Percentiles rank a stretch among this genome's conserved stretches.
phyloP scores from a whole-genome alignment of 768 basidiomycete genomes.

The Zangia roseola region DNA sequence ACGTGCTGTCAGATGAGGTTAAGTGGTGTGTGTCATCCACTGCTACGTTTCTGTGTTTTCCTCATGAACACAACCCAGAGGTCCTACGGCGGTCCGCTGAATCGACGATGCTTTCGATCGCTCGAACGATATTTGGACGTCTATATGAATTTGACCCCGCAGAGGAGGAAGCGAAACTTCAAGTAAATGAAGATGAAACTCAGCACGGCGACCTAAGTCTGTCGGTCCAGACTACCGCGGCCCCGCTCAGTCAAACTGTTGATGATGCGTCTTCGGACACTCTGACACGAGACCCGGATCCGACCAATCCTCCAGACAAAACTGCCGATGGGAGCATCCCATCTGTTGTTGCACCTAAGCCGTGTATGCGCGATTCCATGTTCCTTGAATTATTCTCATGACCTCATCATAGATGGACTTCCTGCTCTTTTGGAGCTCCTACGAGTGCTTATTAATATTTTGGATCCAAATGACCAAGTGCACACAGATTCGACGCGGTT shows the following conservation, averaged over 20 bases:
- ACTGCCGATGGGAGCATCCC: slow-evolving; percentile 36
- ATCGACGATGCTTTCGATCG: slow-evolving; percentile 83
- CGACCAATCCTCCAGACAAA: background rate
- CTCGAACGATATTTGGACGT: slow-evolving; percentile 76
- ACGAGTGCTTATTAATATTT: slow-evolving; percentile 90
- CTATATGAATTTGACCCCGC: slow-evolving; percentile 65
- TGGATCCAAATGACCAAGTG: slow-evolving; percentile 91
- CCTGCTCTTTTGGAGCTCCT: slow-evolving; percentile 91
- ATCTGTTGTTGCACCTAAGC: slow-evolving; percentile 15
- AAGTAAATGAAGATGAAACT: slow-evolving; percentile 47
- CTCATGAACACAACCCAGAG: slow-evolving; percentile 48
- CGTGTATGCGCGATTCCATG: slow-evolving; percentile 16
- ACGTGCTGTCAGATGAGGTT: slow-evolving; percentile 96
- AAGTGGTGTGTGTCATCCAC: slow-evolving; percentile 62
- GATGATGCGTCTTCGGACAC: slow-evolving; percentile 13
- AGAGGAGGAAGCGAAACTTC: slow-evolving; percentile 66
- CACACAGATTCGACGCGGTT: slow-evolving; percentile 96
- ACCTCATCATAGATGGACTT: slow-evolving; percentile 61
- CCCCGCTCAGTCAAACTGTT: slow-evolving; percentile 19
- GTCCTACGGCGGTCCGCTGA: slow-evolving; percentile 86
- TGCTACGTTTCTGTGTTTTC: background rate
- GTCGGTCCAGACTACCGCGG: slow-evolving; percentile 46
- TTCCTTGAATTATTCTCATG: background rate
- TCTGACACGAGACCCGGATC: background rate
- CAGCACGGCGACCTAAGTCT: slow-evolving; percentile 59